Evolutionary conservation across 345 rosid genomes (phyloP).

Genomic region (Lumnitzera racemosa): DNA sequence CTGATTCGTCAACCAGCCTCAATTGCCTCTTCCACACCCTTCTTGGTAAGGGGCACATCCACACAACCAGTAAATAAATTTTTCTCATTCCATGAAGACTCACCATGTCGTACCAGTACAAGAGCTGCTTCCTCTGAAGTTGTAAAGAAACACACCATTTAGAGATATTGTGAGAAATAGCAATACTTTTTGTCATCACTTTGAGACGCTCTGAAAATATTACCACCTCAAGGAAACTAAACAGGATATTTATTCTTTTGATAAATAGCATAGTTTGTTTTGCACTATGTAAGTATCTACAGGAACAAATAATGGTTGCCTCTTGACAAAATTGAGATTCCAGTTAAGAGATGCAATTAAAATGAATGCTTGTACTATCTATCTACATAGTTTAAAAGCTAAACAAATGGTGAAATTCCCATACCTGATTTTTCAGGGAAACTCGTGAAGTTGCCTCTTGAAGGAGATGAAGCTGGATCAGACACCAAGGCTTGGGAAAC

Average conservation of each 20-base stretch:
- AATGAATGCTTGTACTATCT: too few species aligned
- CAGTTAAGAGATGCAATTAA: background rate
- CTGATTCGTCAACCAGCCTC: constrained; percentile 97
- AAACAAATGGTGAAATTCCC: background rate
- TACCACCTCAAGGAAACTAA: too few species aligned
- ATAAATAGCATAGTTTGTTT: too few species aligned
- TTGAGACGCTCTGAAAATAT: too few species aligned
- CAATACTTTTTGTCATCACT: too few species aligned
- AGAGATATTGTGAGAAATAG: too few species aligned
- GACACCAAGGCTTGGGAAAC: constrained; percentile 42
- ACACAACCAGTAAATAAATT: constrained; percentile 96
- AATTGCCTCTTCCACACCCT: constrained; percentile 93
- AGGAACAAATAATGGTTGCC: too few species aligned
- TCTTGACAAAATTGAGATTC: background rate
- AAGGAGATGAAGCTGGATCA: constrained; percentile 50
- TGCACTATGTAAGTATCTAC: too few species aligned
- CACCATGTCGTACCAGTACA: constrained; percentile 92
- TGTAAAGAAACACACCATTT: too few species aligned
- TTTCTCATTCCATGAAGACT: constrained; percentile 97
- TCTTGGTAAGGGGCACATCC: constrained; percentile 88
- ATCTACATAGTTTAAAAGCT: too few species aligned
- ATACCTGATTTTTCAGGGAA: constrained; percentile 57
- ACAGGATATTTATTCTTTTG: too few species aligned
- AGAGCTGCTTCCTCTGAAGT: constrained; percentile 70
- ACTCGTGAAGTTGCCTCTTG: constrained; percentile 28